A percentile compares a stretch with the other conserved stretches of the same genome.
These are phyloP conservation scores for Fraxinus excelsior DNA, from an alignment of 257 asterid genomes.

Conservation along the genomic window DNA sequence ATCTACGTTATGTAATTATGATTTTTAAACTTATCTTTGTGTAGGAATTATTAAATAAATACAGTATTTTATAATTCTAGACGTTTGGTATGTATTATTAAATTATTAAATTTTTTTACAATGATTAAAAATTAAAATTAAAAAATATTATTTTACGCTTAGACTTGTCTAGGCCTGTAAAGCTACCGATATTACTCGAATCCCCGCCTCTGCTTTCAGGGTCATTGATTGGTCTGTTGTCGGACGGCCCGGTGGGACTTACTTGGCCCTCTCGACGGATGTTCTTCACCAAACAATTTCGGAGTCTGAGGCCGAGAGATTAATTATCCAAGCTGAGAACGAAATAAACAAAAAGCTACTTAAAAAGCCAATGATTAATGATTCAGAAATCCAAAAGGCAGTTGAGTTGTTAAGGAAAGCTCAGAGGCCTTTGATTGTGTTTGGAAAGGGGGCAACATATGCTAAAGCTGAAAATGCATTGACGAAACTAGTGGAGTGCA, in stretches of 20 bases:
- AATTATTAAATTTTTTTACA: too few species aligned
- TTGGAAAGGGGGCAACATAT: constrained; percentile 87
- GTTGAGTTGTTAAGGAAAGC: constrained; percentile 69
- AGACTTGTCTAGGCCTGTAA: too few species aligned
- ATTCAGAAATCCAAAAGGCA: constrained; percentile 52
- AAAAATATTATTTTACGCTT: too few species aligned
- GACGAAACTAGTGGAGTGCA: constrained; percentile 58
- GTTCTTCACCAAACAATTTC: constrained; percentile 68
- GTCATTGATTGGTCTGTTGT: constrained; percentile 59
- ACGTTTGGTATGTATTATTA: too few species aligned
- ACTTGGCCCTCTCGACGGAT: constrained; percentile 77
- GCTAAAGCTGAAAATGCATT: constrained; percentile 68
- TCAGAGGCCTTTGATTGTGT: constrained; percentile 85
- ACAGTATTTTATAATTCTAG: too few species aligned
- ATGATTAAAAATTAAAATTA: too few species aligned
- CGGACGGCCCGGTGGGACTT: constrained; percentile 85
- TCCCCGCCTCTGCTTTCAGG: constrained; percentile 65
- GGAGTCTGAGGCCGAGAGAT: constrained; percentile 57
- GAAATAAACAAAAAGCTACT: constrained; percentile 37
- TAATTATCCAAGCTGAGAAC: constrained; percentile 53
- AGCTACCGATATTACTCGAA: constrained; percentile 59
- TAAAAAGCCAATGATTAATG: constrained; percentile 41
- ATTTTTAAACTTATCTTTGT: too few species aligned
- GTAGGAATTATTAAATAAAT: too few species aligned
- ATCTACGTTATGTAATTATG: too few species aligned